Base-by-base conservation (phyloP, 78 protist species). In the Chrysochromulina tobinii region DNA sequence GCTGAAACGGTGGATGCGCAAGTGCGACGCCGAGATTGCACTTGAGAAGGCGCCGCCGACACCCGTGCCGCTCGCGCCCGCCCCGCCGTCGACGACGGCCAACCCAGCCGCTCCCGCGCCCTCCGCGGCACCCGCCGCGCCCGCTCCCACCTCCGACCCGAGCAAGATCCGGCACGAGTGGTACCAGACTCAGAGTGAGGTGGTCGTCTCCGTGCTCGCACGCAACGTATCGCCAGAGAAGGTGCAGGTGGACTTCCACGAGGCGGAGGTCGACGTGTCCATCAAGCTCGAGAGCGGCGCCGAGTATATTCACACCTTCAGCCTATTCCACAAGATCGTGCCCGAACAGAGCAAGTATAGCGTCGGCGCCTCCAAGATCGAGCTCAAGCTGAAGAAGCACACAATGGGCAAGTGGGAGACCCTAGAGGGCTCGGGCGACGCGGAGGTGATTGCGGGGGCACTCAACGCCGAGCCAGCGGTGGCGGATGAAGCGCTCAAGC, bases 131-230 rank as follows among this genome's bases (percentile, higher is more conserved):
- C 57, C 9, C 55, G 20, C 11, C 27, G 59, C 84, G n/a, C 38
- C 96, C n/a, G 90, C 90, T 61, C 61, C 79, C 61, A 27, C 87
- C 38, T 23, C 87, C 9, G 81, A 84, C 77, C 91, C 93, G 84
- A 21, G 77, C 69, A 90, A 88, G 81, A 88, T 94, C 58, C 95
- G 88, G 72, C 95, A 94, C 88, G 97, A 96, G 61, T 96, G 96
- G 96, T 96, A 94, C 66, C 96, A 96, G 92, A 96, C 95, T 20
- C 91, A 69, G 54, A 61, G 92, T 69, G 93, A 95, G 66, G 95
- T 96, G 51, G 84, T 85, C 50, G 72, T 96, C 11, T 75, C 93
- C 8, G 87, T 96, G 38, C 92, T 92, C 72, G 93, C 94, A 0
- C 95, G 95, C 14, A 75, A 81, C 75, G 92, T 54, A 23, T 84